Evolutionary conservation across 2,329 filamentous ascomycete species (phyloP).

Genomic region (Alternaria conjuncta): DNA sequence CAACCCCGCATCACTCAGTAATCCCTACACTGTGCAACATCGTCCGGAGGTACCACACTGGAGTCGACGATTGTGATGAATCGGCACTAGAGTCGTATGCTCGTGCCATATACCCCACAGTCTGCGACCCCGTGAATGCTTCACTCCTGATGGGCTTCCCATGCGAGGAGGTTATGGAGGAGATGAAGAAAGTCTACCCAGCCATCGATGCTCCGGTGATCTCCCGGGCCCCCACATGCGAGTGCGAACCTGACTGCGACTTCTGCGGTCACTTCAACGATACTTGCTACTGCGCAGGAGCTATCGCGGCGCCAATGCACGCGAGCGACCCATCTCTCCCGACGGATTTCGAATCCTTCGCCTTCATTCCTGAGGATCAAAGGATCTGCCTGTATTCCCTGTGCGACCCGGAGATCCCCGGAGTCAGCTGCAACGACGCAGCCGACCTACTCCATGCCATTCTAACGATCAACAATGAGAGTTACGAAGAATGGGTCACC

Average conservation of each 20-base stretch:
- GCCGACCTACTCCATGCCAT: background rate
- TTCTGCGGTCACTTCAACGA: background rate
- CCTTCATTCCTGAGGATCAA: background rate
- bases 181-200: background rate
- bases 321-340: background rate
- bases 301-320: background rate
- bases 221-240: background rate
- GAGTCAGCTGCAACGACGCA: background rate
- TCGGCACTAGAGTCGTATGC: background rate
- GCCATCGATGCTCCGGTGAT: background rate
- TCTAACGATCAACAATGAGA: background rate
- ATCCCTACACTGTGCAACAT: constrained; percentile 3
- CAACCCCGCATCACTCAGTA: background rate
- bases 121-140: constrained; percentile 5
- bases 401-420: background rate
- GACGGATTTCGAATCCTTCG: background rate
- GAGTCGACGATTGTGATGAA: constrained; percentile 3
- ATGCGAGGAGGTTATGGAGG: constrained; percentile 2
- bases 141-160: constrained; percentile 1
- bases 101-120: background rate
- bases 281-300: background rate
- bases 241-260: background rate
- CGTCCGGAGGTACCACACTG: constrained; percentile 5
- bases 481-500: background rate
- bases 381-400: background rate